These are phyloP conservation scores for Leccinum angustisporum DNA, from an alignment of 1,284 basidiomycete genomes.

Conservation along the genomic window DNA sequence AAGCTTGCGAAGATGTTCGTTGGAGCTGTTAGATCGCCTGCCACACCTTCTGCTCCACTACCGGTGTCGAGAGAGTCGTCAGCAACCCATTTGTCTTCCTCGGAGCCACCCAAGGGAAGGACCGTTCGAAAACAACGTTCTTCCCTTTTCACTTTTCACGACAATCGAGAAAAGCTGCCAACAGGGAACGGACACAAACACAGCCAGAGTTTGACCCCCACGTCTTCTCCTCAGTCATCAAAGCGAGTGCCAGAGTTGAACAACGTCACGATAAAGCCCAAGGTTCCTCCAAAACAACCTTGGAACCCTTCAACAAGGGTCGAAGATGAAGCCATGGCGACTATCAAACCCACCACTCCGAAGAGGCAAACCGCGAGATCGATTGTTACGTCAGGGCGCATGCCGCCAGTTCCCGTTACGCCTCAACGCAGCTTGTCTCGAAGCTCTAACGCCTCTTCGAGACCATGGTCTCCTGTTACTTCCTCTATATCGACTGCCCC, in stretches of 20 bases:
- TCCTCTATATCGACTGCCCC: slow-evolving; percentile 70
- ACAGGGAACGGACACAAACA: slow-evolving; percentile 63
- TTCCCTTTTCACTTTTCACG: slow-evolving; percentile 56
- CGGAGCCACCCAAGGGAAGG: slow-evolving; percentile 47
- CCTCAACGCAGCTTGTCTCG: slow-evolving; percentile 62
- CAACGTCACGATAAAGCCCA: slow-evolving; percentile 46
- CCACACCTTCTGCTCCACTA: slow-evolving; percentile 41
- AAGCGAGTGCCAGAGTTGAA: slow-evolving; percentile 37
- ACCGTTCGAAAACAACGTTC: slow-evolving; percentile 54
- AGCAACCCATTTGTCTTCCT: slow-evolving; percentile 40
- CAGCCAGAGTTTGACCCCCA: slow-evolving; percentile 67
- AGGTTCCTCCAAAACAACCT: slow-evolving; percentile 40
- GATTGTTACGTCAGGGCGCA: slow-evolving; percentile 33
- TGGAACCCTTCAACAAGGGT: slow-evolving; percentile 84
- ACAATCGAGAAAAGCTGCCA: slow-evolving; percentile 38
- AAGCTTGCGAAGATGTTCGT: slow-evolving; percentile 71
- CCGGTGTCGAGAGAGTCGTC: slow-evolving; percentile 29
- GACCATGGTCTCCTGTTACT: slow-evolving; percentile 76
- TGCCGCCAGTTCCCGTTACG: slow-evolving; percentile 49
- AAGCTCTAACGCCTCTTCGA: slow-evolving; percentile 71
- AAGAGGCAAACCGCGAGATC: slow-evolving; percentile 45
- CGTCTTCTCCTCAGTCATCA: slow-evolving; percentile 50
- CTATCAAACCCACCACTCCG: slow-evolving; percentile 51
- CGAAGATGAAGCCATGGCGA: slow-evolving; percentile 46
- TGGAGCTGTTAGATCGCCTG: slow-evolving; percentile 43